These are phyloP conservation scores for Thelonectria olida DNA, from an alignment of 2,329 filamentous ascomycete species.

Conservation along the genomic window DNA sequence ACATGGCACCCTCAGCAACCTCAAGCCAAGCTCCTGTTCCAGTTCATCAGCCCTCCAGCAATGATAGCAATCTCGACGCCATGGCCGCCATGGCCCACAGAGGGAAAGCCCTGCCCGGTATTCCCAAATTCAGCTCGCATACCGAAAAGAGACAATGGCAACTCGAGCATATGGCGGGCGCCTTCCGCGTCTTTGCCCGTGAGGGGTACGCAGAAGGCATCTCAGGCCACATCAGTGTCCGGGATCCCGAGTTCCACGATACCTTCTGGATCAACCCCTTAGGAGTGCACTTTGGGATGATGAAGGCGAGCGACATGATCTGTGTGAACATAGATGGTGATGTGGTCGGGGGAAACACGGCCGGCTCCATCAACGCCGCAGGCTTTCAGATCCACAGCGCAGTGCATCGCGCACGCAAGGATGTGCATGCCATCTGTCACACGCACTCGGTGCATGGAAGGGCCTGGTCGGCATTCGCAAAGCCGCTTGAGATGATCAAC, in stretches of 20 bases:
- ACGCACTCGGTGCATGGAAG: conserved; percentile 65
- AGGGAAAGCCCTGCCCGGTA: conserved; percentile 8
- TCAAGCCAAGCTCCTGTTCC: not conserved
- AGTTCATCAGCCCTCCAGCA: not conserved
- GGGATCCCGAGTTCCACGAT: conserved; percentile 40
- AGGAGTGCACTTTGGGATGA: conserved; percentile 68
- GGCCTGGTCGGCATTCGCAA: conserved; percentile 65
- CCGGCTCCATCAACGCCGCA: conserved; percentile 61
- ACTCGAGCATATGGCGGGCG: conserved; percentile 6
- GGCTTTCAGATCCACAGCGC: conserved; percentile 70
- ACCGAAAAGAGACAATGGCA: conserved; percentile 11
- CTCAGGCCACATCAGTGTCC: conserved; percentile 55
- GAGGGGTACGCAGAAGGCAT: conserved; percentile 53
- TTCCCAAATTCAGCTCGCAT: not conserved
- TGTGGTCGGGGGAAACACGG: conserved; percentile 64
- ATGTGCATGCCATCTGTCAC: conserved; percentile 67
- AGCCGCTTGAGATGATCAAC: conserved; percentile 68
- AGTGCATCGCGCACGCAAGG: conserved; percentile 62
- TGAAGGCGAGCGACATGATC: conserved; percentile 72
- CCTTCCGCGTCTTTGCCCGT: conserved; percentile 43
- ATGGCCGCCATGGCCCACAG: conserved; percentile 15
- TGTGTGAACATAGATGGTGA: conserved; percentile 66
- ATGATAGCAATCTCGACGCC: not conserved
- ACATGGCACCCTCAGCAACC: conserved; percentile 1
- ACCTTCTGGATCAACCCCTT: conserved; percentile 61